Percentiles rank a stretch among this genome's conserved stretches.
Conservation (phyloP, 1,284 basidiomycete genomes). For the Fistulina hepatica region DNA sequence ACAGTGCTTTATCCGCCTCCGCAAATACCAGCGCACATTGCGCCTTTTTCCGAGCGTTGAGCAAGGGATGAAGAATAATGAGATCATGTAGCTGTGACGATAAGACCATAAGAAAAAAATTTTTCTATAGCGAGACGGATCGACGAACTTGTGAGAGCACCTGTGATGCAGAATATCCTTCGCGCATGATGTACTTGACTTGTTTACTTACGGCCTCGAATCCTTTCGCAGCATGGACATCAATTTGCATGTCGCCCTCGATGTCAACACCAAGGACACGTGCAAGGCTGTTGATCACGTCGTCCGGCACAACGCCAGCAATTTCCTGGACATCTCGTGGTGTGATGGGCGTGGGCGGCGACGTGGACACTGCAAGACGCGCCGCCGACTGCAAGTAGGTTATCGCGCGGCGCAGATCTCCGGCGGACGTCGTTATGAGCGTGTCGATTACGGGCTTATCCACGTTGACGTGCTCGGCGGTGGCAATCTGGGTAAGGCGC, state of each 20-base stretch:
- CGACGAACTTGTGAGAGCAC: conserved; percentile 72
- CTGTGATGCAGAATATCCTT: conserved; percentile 92
- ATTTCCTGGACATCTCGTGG: conserved; percentile 86
- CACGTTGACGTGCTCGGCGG: conserved; percentile 44
- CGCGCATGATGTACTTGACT: conserved; percentile 68
- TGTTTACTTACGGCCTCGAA: conserved; percentile 68
- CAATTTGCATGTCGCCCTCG: conserved; percentile 33
- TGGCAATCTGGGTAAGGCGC: conserved; percentile 76
- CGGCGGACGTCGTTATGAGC: conserved; percentile 75
- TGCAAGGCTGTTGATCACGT: conserved; percentile 63
- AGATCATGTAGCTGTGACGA: conserved; percentile 76
- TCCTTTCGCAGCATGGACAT: conserved; percentile 34
- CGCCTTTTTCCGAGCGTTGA: conserved; percentile 78
- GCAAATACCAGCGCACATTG: conserved; percentile 79
- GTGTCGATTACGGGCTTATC: conserved; percentile 49
- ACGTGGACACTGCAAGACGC: conserved; percentile 64
- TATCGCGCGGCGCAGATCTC: conserved; percentile 96
- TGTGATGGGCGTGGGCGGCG: conserved; percentile 64
- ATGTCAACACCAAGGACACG: conserved; percentile 68
- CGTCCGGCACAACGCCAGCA: conserved; percentile 85
- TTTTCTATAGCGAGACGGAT: neutral
- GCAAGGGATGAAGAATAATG: conserved; percentile 70
- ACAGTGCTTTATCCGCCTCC: conserved; percentile 92
- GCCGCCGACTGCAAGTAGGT: conserved; percentile 97
- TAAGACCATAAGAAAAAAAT: conserved; percentile 9